phyloP scores from a whole-genome alignment of 208 protist genomes.

The Willaertia magna region DNA sequence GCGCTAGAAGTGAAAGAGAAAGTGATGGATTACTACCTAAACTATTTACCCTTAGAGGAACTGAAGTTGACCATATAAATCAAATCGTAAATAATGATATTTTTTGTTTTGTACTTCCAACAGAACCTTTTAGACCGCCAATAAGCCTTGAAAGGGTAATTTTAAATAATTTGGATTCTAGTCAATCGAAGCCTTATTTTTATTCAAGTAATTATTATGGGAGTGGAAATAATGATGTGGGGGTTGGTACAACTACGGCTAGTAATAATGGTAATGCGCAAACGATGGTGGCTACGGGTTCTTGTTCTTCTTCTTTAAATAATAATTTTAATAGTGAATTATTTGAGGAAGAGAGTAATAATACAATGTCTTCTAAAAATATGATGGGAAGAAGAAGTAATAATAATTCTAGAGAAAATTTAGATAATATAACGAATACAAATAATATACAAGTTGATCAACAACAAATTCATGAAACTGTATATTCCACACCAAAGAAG shows the following conservation, averaged over 20 bases:
- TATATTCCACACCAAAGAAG: background rate
- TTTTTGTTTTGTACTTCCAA: background rate
- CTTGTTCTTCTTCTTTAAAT: background rate
- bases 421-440: too few species aligned
- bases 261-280: background rate
- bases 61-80: background rate
- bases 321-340: background rate
- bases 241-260: background rate
- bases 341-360: too few species aligned
- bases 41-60: background rate
- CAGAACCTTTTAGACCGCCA: background rate
- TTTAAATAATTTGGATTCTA: background rate
- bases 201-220: too few species aligned
- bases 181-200: too few species aligned
- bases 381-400: too few species aligned
- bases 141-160: background rate
- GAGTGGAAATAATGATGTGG: background rate
- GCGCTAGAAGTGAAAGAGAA: background rate
- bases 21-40: background rate
- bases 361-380: too few species aligned
- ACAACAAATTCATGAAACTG: too few species aligned
- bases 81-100: background rate
- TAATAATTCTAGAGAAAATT: too few species aligned
- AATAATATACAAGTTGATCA: too few species aligned
- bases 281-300: background rate